Evolutionary conservation across 352 stramenopile genomes (phyloP).

Genomic region (Globisporangium uncinulatum): DNA sequence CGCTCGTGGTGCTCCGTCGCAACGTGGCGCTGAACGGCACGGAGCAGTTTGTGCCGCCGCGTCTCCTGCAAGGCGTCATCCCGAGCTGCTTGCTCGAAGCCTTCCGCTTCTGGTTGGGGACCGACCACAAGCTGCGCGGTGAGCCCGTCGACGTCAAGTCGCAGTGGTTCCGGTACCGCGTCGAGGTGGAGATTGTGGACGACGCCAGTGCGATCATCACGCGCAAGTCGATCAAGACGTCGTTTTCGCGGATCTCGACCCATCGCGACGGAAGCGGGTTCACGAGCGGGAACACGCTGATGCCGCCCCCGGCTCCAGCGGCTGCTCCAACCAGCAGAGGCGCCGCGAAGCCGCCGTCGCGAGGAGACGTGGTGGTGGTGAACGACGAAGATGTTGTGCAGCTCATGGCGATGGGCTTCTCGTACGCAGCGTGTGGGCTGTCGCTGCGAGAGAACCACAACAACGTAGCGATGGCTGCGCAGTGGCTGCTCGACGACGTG

Average conservation of each 20-base stretch:
- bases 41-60: slow-evolving; percentile 88
- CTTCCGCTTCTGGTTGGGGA: slow-evolving; percentile 97
- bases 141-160: slow-evolving; percentile 87
- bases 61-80: slow-evolving; percentile 92
- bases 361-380: slow-evolving; percentile 26
- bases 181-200: slow-evolving; percentile 61
- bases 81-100: slow-evolving; percentile 93
- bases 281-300: slow-evolving; percentile 17
- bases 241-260: slow-evolving; percentile 54
- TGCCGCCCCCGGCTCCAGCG: slow-evolving; percentile 41
- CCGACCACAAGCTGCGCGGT: slow-evolving; percentile 92
- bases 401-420: slow-evolving; percentile 87
- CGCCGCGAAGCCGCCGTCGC: slow-evolving; percentile 1
- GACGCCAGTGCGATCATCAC: slow-evolving; percentile 41
- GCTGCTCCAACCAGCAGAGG: not conserved
- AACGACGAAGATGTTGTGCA: slow-evolving; percentile 82
- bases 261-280: slow-evolving; percentile 16
- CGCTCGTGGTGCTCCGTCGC: slow-evolving; percentile 88
- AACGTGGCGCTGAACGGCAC: slow-evolving; percentile 59
- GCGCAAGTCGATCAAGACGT: slow-evolving; percentile 60
- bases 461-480: slow-evolving; percentile 64
- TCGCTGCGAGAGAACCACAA: slow-evolving; percentile 62
- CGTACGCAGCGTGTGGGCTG: slow-evolving; percentile 71
- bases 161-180: slow-evolving; percentile 85
- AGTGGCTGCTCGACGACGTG: slow-evolving; percentile 78